Conservation (phyloP, 2,329 filamentous ascomycete genomes). For the Sordariomycetes sp. region DNA sequence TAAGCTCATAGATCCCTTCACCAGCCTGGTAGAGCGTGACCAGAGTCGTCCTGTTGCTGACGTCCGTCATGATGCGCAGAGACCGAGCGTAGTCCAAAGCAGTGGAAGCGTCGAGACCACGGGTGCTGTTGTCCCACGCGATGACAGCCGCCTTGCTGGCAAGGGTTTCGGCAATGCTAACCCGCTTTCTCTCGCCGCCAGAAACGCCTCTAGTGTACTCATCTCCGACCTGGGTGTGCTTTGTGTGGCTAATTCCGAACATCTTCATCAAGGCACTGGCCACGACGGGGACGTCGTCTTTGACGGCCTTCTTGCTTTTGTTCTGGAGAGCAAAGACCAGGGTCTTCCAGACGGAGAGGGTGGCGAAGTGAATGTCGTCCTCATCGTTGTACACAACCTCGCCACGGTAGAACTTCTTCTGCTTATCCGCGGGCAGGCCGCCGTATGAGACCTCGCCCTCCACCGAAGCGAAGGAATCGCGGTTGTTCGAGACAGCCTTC, state of each 20-base stretch:
- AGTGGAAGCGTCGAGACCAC: slow-evolving; percentile 71
- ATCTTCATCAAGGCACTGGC: slow-evolving; percentile 64
- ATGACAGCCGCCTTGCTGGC: slow-evolving; percentile 65
- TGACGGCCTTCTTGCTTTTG: slow-evolving; percentile 62
- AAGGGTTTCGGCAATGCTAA: slow-evolving; percentile 69
- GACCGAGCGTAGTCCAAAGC: slow-evolving; percentile 69
- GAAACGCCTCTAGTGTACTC: slow-evolving; percentile 63
- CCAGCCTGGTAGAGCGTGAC: slow-evolving; percentile 34
- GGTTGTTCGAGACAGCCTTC: slow-evolving; percentile 65
- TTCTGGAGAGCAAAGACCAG: slow-evolving; percentile 65
- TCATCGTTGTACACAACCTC: slow-evolving; percentile 77
- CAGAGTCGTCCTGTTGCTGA: slow-evolving; percentile 50
- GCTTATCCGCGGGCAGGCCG: slow-evolving; percentile 58
- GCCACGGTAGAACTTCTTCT: slow-evolving; percentile 60
- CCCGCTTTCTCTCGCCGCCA: slow-evolving; percentile 73
- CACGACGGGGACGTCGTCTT: slow-evolving; percentile 56
- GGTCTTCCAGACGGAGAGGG: slow-evolving; percentile 80
- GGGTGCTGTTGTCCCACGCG: slow-evolving; percentile 73
- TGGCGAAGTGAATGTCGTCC: slow-evolving; percentile 78
- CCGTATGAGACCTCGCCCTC: slow-evolving; percentile 64
- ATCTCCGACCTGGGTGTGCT: slow-evolving; percentile 67
- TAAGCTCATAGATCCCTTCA: slow-evolving; percentile 36
- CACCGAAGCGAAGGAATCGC: slow-evolving; percentile 55
- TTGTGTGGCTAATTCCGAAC: slow-evolving; percentile 71
- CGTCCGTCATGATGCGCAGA: slow-evolving; percentile 64